Percentiles rank a stretch among this genome's conserved stretches.
phyloP scores from a whole-genome alignment of 148 eudicot genomes.

The Cornus florida region DNA sequence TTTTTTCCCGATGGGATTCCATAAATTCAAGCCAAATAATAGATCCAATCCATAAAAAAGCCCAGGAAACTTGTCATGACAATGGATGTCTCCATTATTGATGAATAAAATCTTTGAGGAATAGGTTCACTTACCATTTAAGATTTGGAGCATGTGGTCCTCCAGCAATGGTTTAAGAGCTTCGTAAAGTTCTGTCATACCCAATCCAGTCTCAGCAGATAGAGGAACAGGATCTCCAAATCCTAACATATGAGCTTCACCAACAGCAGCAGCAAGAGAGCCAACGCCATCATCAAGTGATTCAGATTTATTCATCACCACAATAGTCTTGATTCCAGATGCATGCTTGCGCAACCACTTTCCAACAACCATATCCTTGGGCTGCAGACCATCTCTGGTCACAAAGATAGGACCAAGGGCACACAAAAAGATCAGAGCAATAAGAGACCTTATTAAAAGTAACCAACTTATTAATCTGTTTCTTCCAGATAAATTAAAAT shows the following conservation, averaged over 20 bases:
- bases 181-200: constrained; percentile 74
- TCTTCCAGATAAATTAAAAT: not conserved
- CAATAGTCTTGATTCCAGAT: constrained; percentile 62
- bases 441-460: not conserved
- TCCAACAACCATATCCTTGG: constrained; percentile 97
- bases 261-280: constrained; percentile 73
- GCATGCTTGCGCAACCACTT: constrained; percentile 95
- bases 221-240: constrained; percentile 94
- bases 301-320: constrained; percentile 96
- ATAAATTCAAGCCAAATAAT: not conserved
- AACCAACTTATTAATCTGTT: not conserved
- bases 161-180: constrained; percentile 71
- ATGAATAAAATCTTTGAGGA: not conserved
- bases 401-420: not conserved
- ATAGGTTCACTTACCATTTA: constrained; percentile 40
- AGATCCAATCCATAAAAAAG: not conserved
- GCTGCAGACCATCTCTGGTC: constrained; percentile 89
- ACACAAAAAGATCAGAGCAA: not conserved
- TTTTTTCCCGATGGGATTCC: not conserved
- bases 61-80: constrained; percentile 6
- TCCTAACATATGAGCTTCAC: constrained; percentile 86
- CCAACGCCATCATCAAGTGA: constrained; percentile 79
- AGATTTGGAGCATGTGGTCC: constrained; percentile 48
- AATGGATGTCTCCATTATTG: not conserved
- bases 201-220: constrained; percentile 96